Percentiles rank a stretch among this genome's conserved stretches.
Evolutionary conservation across 1,139 yeast species (phyloP).

Genomic region (Diutina sp.): DNA sequence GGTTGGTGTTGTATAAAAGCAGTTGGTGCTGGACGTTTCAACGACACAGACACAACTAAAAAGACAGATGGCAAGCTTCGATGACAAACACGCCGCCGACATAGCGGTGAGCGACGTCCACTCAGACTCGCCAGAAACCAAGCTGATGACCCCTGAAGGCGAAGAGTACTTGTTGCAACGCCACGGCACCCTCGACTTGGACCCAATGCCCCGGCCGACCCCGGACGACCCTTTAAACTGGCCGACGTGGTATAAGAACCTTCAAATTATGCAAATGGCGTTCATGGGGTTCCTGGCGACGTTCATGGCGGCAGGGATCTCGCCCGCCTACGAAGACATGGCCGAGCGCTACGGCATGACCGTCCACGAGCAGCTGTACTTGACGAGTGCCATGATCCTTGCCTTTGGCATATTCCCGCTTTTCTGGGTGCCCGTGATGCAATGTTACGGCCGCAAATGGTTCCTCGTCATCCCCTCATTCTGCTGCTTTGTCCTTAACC

Average conservation of each 20-base stretch:
- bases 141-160: background rate
- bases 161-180: background rate
- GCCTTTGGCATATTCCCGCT: background rate
- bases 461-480: background rate
- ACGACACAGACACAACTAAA: too few relatives aligned
- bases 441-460: constrained; percentile 1
- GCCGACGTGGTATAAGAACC: background rate
- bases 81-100: background rate
- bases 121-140: background rate
- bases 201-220: background rate
- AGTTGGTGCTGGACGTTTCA: too few relatives aligned
- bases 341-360: background rate
- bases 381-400: background rate
- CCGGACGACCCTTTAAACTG: constrained; percentile 1
- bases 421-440: background rate
- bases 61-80: background rate
- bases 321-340: background rate
- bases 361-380: background rate
- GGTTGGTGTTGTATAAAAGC: too few relatives aligned
- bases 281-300: background rate
- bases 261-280: background rate
- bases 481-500: background rate
- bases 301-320: constrained; percentile 1
- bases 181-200: background rate
- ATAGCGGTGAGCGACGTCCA: background rate